Evolutionary conservation across 108 stramenopile genomes (phyloP).

Genomic region (Cyclostephanos invisitatus): DNA sequence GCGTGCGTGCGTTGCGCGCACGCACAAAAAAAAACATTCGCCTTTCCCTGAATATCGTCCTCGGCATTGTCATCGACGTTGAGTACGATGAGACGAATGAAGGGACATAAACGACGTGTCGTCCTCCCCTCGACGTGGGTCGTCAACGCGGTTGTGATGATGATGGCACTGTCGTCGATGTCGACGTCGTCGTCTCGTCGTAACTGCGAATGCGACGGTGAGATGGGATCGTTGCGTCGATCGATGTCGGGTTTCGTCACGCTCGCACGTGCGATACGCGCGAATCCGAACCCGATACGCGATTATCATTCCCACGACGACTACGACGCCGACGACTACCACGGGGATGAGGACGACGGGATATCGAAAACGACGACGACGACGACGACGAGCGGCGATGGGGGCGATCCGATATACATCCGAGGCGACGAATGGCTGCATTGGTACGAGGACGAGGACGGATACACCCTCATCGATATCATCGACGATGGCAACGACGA

Average conservation of each 20-base stretch:
- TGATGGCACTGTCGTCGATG: neutral
- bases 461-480: conserved; percentile 42
- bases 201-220: too few relatives aligned
- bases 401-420: conserved; percentile 26
- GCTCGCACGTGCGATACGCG: conserved; percentile 17
- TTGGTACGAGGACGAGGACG: conserved; percentile 40
- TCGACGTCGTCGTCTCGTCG: neutral
- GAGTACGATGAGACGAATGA: too few relatives aligned
- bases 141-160: neutral
- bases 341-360: too few relatives aligned
- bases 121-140: neutral
- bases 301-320: too few relatives aligned
- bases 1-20: too few relatives aligned
- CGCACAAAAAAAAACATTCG: too few relatives aligned
- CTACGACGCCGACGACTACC: conserved; percentile 8
- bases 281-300: conserved; percentile 33
- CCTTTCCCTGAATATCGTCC: too few relatives aligned
- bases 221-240: neutral
- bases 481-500: neutral
- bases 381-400: neutral
- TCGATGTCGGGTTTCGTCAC: too few relatives aligned
- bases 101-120: neutral
- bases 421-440: conserved; percentile 44
- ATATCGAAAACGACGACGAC: too few relatives aligned
- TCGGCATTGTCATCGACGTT: too few relatives aligned